Evolutionary conservation across 192 early-diverging fungal species (phyloP).

Genomic region (Kappamyces sp.): DNA sequence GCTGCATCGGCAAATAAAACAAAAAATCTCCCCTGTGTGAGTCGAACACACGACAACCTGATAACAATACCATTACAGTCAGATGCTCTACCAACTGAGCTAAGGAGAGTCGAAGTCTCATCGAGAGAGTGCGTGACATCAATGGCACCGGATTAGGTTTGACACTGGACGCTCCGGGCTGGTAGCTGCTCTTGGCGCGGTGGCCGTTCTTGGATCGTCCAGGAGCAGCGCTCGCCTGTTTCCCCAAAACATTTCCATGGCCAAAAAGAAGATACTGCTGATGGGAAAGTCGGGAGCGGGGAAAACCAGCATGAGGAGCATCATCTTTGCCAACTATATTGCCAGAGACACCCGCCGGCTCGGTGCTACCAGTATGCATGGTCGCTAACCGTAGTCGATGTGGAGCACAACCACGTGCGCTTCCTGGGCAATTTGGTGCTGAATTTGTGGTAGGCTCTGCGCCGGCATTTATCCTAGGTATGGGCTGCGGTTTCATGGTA

Average conservation of each 20-base stretch:
- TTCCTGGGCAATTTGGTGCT: conserved; percentile 93
- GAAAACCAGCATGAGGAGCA: conserved; percentile 98
- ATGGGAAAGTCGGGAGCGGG: conserved; percentile 97
- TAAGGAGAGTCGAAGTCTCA: not conserved
- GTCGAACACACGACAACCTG: conserved; percentile 26
- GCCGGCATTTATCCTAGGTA: no score
- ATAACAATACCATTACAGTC: conserved; percentile 25
- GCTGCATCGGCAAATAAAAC: not conserved
- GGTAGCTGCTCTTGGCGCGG: no score
- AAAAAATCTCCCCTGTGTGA: conserved; percentile 18
- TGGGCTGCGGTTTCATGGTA: conserved; percentile 21
- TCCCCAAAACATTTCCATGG: no score
- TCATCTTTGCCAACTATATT: conserved; percentile 97
- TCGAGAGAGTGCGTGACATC: no score
- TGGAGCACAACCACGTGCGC: conserved; percentile 92
- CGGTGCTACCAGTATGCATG: conserved; percentile 81
- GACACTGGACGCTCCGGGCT: no score
- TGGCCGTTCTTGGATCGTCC: no score
- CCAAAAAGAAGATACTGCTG: conserved; percentile 70
- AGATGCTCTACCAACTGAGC: conserved; percentile 32
- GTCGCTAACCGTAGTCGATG: conserved; percentile 63
- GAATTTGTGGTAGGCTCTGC: conserved; percentile 93
- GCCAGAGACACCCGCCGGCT: conserved; percentile 90
- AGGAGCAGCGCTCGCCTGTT: no score
- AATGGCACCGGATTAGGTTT: no score